Evolutionary conservation across 352 stramenopile species (phyloP).

Genomic region (Phytopythium litorale): DNA sequence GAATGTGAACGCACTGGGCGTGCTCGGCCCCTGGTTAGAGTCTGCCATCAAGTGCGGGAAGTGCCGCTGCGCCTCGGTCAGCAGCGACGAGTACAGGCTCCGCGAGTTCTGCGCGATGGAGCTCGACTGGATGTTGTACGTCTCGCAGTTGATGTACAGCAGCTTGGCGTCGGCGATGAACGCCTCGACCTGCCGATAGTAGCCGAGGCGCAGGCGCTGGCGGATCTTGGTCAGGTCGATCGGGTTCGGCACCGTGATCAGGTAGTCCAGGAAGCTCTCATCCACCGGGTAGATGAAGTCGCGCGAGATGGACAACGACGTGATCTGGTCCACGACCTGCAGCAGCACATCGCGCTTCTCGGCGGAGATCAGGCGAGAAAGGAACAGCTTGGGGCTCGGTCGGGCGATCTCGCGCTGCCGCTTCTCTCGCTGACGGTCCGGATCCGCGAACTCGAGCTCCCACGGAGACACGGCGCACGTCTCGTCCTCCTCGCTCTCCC

Average conservation of each 20-base stretch:
- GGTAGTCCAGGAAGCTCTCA: conserved; percentile 72
- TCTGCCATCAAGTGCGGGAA: conserved; percentile 41
- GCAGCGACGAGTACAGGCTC: conserved; percentile 55
- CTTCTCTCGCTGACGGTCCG: conserved; percentile 36
- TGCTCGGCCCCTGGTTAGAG: background rate
- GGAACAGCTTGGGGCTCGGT: conserved; percentile 33
- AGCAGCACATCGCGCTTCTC: conserved; percentile 42
- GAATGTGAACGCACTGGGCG: conserved; percentile 15
- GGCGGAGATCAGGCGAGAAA: conserved; percentile 44
- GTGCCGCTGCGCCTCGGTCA: conserved; percentile 55
- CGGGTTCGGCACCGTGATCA: conserved; percentile 77
- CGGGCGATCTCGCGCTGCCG: conserved; percentile 30
- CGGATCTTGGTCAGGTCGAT: conserved; percentile 84
- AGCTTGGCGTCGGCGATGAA: conserved; percentile 76
- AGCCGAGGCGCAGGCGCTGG: conserved; percentile 49
- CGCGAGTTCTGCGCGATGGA: conserved; percentile 78
- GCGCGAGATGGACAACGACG: conserved; percentile 63
- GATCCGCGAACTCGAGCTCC: conserved; percentile 60
- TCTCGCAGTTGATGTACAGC: conserved; percentile 75
- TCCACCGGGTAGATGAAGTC: conserved; percentile 83
- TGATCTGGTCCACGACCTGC: conserved; percentile 56
- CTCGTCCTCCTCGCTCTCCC: conserved; percentile 68
- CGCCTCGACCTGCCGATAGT: conserved; percentile 84
- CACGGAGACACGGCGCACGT: conserved; percentile 69
- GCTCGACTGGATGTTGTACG: conserved; percentile 81